These are phyloP conservation scores for Saraca asoca DNA, from an alignment of 331 rosid genomes.

Conservation along the genomic window DNA sequence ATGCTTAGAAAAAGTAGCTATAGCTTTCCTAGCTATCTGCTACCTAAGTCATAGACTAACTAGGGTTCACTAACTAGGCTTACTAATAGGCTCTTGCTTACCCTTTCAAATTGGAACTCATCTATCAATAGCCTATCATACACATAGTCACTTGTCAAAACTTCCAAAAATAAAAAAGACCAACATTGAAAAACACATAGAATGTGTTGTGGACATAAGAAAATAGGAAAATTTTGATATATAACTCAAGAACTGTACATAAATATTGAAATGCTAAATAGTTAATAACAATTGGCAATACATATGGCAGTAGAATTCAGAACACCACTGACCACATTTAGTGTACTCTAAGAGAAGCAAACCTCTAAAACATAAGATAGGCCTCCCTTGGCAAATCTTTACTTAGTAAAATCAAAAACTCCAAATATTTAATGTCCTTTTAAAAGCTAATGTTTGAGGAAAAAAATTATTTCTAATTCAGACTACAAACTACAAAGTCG, in stretches of 20 bases:
- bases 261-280: not conserved
- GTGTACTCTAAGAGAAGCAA: not conserved
- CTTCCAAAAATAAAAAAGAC: not conserved
- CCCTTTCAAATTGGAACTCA: not conserved
- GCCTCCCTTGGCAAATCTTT: not conserved
- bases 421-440: slow-evolving; percentile 23
- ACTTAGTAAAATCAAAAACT: not conserved
- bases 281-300: not conserved
- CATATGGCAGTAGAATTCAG: not conserved
- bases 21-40: too few relatives aligned
- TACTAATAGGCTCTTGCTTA: too few relatives aligned
- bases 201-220: too few relatives aligned
- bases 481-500: not conserved
- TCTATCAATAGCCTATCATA: slow-evolving; percentile 31
- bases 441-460: slow-evolving; percentile 8
- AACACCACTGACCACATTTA: not conserved
- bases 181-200: not conserved
- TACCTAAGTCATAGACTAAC: too few relatives aligned
- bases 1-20: too few relatives aligned
- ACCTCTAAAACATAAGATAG: not conserved
- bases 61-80: too few relatives aligned
- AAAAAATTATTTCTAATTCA: slow-evolving; percentile 1
- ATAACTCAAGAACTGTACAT: not conserved
- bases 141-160: slow-evolving; percentile 30
- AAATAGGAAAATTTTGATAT: not conserved